Evolutionary conservation across 1,284 basidiomycete species (phyloP).

Genomic region (Farysia itapuensis): DNA sequence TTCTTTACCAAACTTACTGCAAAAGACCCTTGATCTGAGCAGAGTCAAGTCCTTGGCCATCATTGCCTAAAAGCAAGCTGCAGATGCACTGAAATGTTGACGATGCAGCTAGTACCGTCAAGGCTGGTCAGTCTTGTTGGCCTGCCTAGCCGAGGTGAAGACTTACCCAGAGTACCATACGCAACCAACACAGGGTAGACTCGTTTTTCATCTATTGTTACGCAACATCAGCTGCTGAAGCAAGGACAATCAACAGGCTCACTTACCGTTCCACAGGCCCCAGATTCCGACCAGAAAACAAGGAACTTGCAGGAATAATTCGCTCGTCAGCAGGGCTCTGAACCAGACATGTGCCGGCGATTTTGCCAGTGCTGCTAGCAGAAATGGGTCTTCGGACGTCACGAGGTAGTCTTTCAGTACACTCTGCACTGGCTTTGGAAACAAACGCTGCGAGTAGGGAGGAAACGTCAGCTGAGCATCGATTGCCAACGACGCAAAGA

Average conservation of each 20-base stretch:
- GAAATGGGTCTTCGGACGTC: conserved; percentile 33
- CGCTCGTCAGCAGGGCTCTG: conserved; percentile 24
- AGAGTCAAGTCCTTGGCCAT: conserved; percentile 8
- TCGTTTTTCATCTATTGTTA: conserved; percentile 29
- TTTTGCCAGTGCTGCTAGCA: conserved; percentile 7
- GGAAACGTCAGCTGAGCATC: conserved; percentile 41
- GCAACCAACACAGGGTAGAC: conserved; percentile 39
- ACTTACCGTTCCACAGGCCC: conserved; percentile 34
- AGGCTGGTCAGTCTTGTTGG: too few species aligned
- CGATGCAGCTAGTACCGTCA: conserved; percentile 31
- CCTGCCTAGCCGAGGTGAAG: not conserved
- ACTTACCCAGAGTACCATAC: conserved; percentile 39
- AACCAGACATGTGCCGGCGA: conserved; percentile 41
- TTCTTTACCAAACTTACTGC: conserved; percentile 36
- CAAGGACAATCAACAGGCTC: not conserved
- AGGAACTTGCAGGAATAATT: conserved; percentile 39
- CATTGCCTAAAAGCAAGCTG: conserved; percentile 23
- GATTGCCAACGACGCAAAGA: conserved; percentile 28
- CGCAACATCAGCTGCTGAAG: too few species aligned
- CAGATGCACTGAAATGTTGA: conserved; percentile 37
- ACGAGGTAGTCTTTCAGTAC: conserved; percentile 32
- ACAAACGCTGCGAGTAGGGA: conserved; percentile 21
- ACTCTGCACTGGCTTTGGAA: conserved; percentile 20
- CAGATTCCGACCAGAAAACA: conserved; percentile 28
- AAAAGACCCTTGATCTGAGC: conserved; percentile 9